Evolutionary conservation across 2,329 filamentous ascomycete genomes (phyloP), one percentile per base, ranked within the genome.

Genomic region (Aureobasidium sp.): DNA sequence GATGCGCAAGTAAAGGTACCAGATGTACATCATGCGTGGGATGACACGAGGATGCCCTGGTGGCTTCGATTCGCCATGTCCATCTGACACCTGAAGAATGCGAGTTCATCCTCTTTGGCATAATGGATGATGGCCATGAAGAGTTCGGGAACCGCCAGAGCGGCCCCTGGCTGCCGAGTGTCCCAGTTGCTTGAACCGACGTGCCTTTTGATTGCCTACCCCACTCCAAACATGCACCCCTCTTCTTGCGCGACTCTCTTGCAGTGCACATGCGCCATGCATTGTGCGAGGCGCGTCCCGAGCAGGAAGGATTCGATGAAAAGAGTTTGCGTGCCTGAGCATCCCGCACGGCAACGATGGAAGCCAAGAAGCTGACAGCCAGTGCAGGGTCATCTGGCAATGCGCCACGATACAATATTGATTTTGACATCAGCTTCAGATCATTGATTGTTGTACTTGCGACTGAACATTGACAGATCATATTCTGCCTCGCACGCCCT

Each of bases 321-420:
- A n/a, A 59, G 57, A 25, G 39, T 48, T 42, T 50, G 45, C 57
- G 57, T 59, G 50, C 57, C 57, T 59, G 57, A 59, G 50, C 27
- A 50, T 59, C 55, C 44, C 34, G 34, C 32, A 13, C 34, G 14
- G 57, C 34, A 34, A 49, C 5, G 6, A 37, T 37, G 34, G 13
- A 25, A 14, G 57, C 34, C 36, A 41, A 59, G 57, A 41, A 50
- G 21, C 21, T 21, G 21, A 21, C 21, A 21, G 21, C 21, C 21
- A 21, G 45, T 47, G n/a, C 32, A 59, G 36, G 32, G 57, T 59
- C 57, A 59, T 59, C 57, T 50, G 57, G 34, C n/a, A 42, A 41
- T n/a, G 29, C 57, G 57, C 57, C 45, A 59, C 57, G 45, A 45
- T 42, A 59, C 57, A 36, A 45, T 42, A 59, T 42, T 21, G 27